Evolutionary conservation across 2,329 filamentous ascomycete species (phyloP), one percentile per base, ranked within the genome.

Genomic region (Alternaria triticimaculans): DNA sequence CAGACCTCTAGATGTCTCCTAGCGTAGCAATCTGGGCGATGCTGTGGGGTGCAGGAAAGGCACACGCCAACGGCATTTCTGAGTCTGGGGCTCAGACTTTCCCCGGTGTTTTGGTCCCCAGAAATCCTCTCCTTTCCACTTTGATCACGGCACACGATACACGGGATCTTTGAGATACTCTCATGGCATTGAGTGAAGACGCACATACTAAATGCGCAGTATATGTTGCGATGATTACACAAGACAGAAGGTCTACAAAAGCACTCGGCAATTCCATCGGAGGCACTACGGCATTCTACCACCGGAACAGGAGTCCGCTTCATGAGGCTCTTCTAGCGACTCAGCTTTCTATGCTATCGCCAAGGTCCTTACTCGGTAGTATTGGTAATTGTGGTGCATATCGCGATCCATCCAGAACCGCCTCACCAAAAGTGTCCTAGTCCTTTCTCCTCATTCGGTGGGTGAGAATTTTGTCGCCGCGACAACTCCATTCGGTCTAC

Each of bases 41-140:
- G 33, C 48, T 55, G 56, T 63, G 60, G 56, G 60, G 60, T 63
- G 26, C 51, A 58, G 56, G 48, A 37, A 60, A 50, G 41, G 50
- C 57, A 63, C 25, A 28, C 45, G 2, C 25, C 41, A 33, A 46
- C 57, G 49, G 23, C 48, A 49, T 54, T 43, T 54, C 23, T 33
- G 18, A 41, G 33, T 50, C 41, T 44, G 41, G 25, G 51, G 33
- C 41, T 30, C 45, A 54, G n/a, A 9, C 50, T 25, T 15, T 7
- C 28, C 18, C 12, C 49, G 28, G 28, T 51, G 28, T 11, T 21
- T 14, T 48, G 18, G 25, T 5, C 11, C 26, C 18, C 37, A 54
- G 8, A 23, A 21, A 9, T 51, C 18, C n/a, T 21, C 28, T 18
- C 37, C n/a, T 18, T 33, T 3, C 18, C 12, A 21, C 18, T n/a